A percentile compares a stretch with the other conserved stretches of the same genome.
These are phyloP conservation scores for Clarireedia hainanense DNA, from an alignment of 2,329 filamentous ascomycete genomes.

Conservation along the genomic window DNA sequence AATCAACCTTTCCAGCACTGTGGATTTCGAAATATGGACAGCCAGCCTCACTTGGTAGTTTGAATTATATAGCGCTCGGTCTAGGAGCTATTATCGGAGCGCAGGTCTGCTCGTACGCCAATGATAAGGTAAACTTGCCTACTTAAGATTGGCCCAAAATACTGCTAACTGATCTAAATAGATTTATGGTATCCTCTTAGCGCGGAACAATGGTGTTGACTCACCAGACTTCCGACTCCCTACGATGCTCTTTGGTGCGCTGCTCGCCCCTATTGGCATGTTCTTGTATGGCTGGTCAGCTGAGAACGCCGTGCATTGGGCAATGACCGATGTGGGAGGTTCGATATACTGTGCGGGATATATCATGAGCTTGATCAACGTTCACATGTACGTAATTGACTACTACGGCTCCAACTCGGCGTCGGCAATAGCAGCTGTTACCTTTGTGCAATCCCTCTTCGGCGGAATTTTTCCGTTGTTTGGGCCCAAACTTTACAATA, in stretches of 20 bases:
- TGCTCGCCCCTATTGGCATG: conserved; percentile 46
- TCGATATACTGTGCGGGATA: conserved; percentile 38
- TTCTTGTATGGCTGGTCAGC: conserved; percentile 50
- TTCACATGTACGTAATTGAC: conserved; percentile 42
- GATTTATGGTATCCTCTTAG: conserved; percentile 37
- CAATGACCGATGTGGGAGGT: conserved; percentile 29
- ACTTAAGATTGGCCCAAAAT: too few relatives aligned
- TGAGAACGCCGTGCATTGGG: conserved; percentile 48
- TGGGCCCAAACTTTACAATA: too few relatives aligned
- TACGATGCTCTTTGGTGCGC: conserved; percentile 42
- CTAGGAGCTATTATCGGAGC: conserved; percentile 35
- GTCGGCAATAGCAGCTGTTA: conserved; percentile 13
- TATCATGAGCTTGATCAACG: conserved; percentile 15
- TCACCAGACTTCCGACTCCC: conserved; percentile 54
- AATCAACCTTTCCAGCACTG: background rate
- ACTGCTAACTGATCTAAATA: too few relatives aligned
- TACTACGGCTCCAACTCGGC: too few relatives aligned
- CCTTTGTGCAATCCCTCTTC: conserved; percentile 27
- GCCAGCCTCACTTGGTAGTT: background rate
- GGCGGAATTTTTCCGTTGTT: conserved; percentile 25
- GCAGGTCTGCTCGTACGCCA: conserved; percentile 8
- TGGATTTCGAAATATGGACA: background rate
- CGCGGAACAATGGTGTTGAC: conserved; percentile 14
- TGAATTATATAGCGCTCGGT: conserved; percentile 29
- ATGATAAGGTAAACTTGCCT: too few relatives aligned